Conservation (phyloP, 2,329 filamentous ascomycete genomes). For the Diaporthe citri region DNA sequence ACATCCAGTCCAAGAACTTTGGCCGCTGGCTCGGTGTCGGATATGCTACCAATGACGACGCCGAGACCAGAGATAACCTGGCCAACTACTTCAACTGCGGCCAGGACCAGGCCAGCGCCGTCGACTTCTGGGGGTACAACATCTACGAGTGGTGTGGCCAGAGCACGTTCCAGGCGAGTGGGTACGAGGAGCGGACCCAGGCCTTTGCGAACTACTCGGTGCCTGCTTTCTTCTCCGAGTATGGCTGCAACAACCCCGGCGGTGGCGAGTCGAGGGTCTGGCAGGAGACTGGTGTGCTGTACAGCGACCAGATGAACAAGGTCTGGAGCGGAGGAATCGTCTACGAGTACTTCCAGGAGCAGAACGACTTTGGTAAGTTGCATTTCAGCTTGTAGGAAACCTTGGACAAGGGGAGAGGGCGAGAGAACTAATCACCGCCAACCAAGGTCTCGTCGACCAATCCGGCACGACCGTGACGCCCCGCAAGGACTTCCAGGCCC, state of each 20-base stretch:
- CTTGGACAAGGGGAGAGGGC: no score
- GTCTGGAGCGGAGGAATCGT: slow-evolving; percentile 98
- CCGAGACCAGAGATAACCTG: slow-evolving; percentile 82
- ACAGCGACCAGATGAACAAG: slow-evolving; percentile 81
- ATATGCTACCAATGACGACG: slow-evolving; percentile 96
- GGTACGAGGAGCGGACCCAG: slow-evolving; percentile 83
- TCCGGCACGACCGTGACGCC: slow-evolving; percentile 61
- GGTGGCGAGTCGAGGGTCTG: slow-evolving; percentile 79
- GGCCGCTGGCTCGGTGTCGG: slow-evolving; percentile 89
- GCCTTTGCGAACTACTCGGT: slow-evolving; percentile 93
- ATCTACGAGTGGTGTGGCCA: slow-evolving; percentile 99
- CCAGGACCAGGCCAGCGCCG: slow-evolving; percentile 66
- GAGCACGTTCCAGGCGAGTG: slow-evolving; percentile 81
- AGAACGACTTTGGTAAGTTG: slow-evolving; percentile 69
- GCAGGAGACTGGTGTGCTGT: slow-evolving; percentile 87
- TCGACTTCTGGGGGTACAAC: slow-evolving; percentile 99
- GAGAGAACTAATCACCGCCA: slow-evolving; percentile 33
- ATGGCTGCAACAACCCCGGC: slow-evolving; percentile 85
- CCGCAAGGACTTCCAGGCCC: slow-evolving; percentile 80
- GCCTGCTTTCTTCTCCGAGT: slow-evolving; percentile 98
- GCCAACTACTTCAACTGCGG: slow-evolving; percentile 97
- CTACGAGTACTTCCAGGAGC: slow-evolving; percentile 98
- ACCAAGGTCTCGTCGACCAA: slow-evolving; percentile 75
- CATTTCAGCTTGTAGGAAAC: background rate
- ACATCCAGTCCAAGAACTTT: slow-evolving; percentile 83